phyloP scores from a whole-genome alignment of 495 filamentous ascomycete species.

The Aspergillus wentii region DNA sequence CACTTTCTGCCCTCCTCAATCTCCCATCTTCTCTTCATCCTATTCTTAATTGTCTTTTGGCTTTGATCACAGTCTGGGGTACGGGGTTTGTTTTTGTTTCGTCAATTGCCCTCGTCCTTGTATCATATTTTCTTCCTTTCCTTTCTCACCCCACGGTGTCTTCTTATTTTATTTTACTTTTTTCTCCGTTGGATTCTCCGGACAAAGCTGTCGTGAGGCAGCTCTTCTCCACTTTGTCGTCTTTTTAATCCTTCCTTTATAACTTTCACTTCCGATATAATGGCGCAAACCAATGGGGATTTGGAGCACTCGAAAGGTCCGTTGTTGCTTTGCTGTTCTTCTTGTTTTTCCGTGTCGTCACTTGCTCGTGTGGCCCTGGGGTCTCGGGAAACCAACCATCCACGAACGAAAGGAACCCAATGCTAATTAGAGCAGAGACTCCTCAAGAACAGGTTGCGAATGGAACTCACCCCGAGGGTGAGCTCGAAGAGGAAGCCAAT shows the following conservation, averaged over 20 bases:
- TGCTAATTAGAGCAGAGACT: constrained; percentile 29
- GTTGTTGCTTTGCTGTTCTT: too few relatives aligned
- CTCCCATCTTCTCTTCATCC: constrained; percentile 17
- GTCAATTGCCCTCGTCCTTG: constrained; percentile 39
- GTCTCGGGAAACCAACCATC: too few relatives aligned
- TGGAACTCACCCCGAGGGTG: constrained; percentile 27
- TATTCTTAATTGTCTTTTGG: constrained; percentile 22
- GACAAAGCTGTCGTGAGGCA: constrained; percentile 7
- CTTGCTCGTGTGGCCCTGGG: too few relatives aligned
- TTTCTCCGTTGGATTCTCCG: constrained; percentile 14
- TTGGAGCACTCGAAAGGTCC: constrained; percentile 39
- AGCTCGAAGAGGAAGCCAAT: constrained; percentile 33
- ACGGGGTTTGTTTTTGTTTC: constrained; percentile 33
- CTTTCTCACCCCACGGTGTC: constrained; percentile 23
- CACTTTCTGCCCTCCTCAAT: constrained; percentile 21
- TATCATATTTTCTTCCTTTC: constrained; percentile 27
- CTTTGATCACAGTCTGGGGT: constrained; percentile 25
- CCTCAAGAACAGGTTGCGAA: constrained; percentile 32
- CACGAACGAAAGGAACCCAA: too few relatives aligned
- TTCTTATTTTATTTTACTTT: constrained; percentile 15
- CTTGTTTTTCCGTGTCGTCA: too few relatives aligned
- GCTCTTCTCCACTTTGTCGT: constrained; percentile 13
- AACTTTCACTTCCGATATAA: constrained; percentile 18
- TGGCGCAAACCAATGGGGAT: constrained; percentile 41
- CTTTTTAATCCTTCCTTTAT: constrained; percentile 11